Base-by-base conservation (phyloP, 148 eudicot genomes). In the Silene latifolia region DNA sequence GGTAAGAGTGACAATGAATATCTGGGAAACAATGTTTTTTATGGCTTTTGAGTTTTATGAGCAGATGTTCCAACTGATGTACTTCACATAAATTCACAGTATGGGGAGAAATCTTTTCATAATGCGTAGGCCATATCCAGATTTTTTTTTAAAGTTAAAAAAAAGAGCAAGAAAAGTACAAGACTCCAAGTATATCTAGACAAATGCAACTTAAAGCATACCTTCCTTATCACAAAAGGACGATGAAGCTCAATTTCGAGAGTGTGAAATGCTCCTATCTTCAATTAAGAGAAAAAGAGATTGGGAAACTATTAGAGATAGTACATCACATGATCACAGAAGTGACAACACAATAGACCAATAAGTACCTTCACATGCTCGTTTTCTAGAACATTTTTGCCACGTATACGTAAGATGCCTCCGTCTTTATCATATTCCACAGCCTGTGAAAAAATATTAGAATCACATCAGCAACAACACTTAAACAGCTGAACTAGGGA, bases 251-350 rank as follows among this genome's bases (percentile, higher is more conserved):
- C 98, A 77, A 95, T 76, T 82, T 95, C 98, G 65, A 95, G 83
- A 0, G 98, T 95, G 82, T 95, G 98, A 76, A 95, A 95, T 74
- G 93, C 93, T 71, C 98, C 98, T 70, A 92, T 95, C 98, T 94
- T 86, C 78, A 85, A 69, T 42, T 67, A 61, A 80, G 47, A 71
- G 23, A 3, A 57, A 24, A 70, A 57, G 6, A 57, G 42, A 0
- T 53, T 7, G 67, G 42, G 3, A 63, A 59, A 32, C 21, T 13
- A 54, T 8, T 29, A 64, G 15, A 44, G 60, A 65, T 66, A 79
- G 32, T 10, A 21, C 27, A 27, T 15, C 35, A 53, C 25, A 75
- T 10, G 17, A 47, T 21, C 23, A 5, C 17, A 53, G 29, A 63
- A n/a, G n/a, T n/a, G n/a, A n/a, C n/a, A n/a, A 14, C 5, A n/a